Evolutionary conservation across 805 yeast species (phyloP).

Genomic region (Teunomyces atbi): DNA sequence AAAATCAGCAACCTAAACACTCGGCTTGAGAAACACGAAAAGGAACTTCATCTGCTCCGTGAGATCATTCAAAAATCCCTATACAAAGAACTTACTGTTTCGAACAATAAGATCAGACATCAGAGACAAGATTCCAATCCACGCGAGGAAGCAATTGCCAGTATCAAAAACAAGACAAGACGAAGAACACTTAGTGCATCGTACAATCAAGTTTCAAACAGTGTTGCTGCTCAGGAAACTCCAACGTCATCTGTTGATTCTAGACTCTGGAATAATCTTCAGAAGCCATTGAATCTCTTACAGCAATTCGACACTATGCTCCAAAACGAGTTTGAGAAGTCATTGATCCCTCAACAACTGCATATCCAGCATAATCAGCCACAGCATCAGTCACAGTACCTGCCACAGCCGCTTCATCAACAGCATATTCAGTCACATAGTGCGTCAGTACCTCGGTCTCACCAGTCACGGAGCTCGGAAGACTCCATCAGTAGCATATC

Average conservation of each 20-base stretch:
- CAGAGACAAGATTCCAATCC: constrained; percentile 23
- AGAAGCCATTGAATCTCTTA: constrained; percentile 44
- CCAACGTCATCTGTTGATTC: constrained; percentile 11
- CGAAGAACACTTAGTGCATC: constrained; percentile 13
- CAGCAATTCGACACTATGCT: constrained; percentile 68
- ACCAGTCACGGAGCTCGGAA: constrained; percentile 19
- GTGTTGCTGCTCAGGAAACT: constrained; percentile 2
- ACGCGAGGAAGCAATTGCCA: constrained; percentile 27
- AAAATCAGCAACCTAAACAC: constrained; percentile 44
- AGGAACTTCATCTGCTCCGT: constrained; percentile 52
- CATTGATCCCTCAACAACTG: constrained; percentile 7
- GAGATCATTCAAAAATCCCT: constrained; percentile 46
- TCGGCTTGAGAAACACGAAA: constrained; percentile 41
- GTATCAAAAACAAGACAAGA: constrained; percentile 25
- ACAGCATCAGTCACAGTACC: too few relatives aligned
- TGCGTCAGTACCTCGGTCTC: constrained; percentile 6
- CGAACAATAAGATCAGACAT: constrained; percentile 8
- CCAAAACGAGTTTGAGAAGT: constrained; percentile 62
- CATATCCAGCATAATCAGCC: neutral
- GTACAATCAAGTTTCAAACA: neutral
- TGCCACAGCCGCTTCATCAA: too few relatives aligned
- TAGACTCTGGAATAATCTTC: constrained; percentile 31
- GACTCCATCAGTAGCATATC: constrained; percentile 25
- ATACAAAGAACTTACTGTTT: constrained; percentile 35
- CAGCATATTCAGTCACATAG: constrained; percentile 1